A percentile compares a stretch with the other conserved stretches of the same genome.
These are phyloP conservation scores for Podaxis mareebaensis DNA, from an alignment of 768 basidiomycete species.

Conservation along the genomic window DNA sequence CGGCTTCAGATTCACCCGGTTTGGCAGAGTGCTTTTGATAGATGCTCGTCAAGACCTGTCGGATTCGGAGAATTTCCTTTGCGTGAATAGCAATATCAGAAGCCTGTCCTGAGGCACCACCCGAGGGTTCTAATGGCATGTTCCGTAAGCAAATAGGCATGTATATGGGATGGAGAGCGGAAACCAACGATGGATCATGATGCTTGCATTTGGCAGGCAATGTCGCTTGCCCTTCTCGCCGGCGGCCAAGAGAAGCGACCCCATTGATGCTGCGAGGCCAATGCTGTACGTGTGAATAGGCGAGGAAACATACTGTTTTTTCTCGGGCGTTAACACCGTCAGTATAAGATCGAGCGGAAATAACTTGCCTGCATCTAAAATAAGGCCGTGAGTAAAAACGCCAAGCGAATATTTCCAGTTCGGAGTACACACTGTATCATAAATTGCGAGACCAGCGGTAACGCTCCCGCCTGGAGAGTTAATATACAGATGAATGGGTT, in stretches of 20 bases:
- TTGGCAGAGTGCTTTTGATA: conserved; percentile 85
- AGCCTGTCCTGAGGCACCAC: conserved; percentile 94
- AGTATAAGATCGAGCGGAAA: conserved; percentile 18
- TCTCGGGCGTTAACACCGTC: conserved; percentile 2
- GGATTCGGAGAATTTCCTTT: conserved; percentile 89
- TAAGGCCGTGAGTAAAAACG: conserved; percentile 13
- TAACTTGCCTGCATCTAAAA: conserved; percentile 67
- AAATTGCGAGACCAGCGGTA: conserved; percentile 94
- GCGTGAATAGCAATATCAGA: conserved; percentile 98
- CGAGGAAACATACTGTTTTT: conserved; percentile 78
- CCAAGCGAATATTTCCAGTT: conserved; percentile 11
- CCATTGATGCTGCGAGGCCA: conserved; percentile 96
- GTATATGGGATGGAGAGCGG: conserved; percentile 18
- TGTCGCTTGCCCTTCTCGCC: conserved; percentile 91
- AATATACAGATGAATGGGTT: conserved; percentile 96
- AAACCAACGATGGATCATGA: conserved; percentile 94
- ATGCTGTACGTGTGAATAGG: conserved; percentile 97
- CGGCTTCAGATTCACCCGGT: conserved; percentile 60
- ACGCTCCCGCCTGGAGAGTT: conserved; percentile 97
- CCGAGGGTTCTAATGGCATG: conserved; percentile 78
- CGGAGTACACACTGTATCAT: conserved; percentile 78
- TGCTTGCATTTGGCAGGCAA: conserved; percentile 89
- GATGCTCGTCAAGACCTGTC: conserved; percentile 80
- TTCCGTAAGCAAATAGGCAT: conserved; percentile 10
- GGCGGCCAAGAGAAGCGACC: conserved; percentile 87